phyloP scores from a whole-genome alignment of 768 basidiomycete species.

The Kwoniella sp. region DNA sequence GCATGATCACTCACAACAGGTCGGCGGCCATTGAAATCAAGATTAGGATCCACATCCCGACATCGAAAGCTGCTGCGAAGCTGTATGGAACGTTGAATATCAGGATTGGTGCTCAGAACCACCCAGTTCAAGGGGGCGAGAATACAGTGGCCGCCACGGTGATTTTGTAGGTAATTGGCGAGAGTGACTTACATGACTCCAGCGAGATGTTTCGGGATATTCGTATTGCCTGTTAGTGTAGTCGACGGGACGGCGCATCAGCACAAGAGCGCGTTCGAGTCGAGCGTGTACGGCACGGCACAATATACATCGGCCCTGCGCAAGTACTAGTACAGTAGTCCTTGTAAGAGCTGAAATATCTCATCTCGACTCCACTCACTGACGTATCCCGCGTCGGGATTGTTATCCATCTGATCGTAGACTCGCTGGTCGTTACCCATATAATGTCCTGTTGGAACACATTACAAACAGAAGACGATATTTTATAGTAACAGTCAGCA shows the following conservation, averaged over 20 bases:
- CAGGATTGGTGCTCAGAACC: no score
- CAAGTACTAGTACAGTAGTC: no score
- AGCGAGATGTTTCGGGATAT: conserved; percentile 51
- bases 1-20: conserved; percentile 37
- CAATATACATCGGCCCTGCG: no score
- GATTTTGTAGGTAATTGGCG: no score
- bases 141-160: no score
- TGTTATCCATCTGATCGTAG: conserved; percentile 29
- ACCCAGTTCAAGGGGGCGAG: no score
- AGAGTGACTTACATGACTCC: conserved; percentile 37
- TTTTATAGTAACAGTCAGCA: no score
- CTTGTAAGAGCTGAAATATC: no score
- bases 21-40: conserved; percentile 36
- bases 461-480: no score
- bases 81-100: conserved; percentile 17
- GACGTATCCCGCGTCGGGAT: conserved; percentile 30
- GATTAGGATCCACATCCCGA: conserved; percentile 39
- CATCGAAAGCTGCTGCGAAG: conserved; percentile 37
- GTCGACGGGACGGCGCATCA: no score
- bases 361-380: conserved; percentile 10
- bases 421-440: conserved; percentile 31
- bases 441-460: conserved; percentile 32
- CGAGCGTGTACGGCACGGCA: not conserved
- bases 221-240: conserved; percentile 32
- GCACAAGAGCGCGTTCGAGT: not conserved